Conservation (phyloP, 163 green algal genomes). For the Chlorella variabilis region DNA sequence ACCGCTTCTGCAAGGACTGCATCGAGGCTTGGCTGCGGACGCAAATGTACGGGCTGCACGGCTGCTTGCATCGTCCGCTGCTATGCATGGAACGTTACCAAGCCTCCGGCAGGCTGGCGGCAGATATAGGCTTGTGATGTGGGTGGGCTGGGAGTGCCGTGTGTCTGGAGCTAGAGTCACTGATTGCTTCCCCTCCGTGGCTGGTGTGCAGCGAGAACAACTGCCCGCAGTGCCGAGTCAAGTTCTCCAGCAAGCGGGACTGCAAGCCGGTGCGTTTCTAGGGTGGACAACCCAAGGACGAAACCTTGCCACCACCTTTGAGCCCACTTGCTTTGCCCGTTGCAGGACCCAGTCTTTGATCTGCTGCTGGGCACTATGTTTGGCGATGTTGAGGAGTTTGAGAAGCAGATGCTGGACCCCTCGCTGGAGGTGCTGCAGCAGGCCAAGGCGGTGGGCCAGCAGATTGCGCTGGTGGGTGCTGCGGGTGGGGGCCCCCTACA, state of each 20-base stretch:
- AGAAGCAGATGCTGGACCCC: conserved; percentile 37
- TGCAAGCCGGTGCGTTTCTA: conserved; percentile 43
- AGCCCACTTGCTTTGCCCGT: no score
- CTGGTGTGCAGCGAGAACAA: conserved; percentile 47
- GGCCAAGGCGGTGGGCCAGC: conserved; percentile 17
- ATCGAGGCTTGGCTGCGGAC: conserved; percentile 65
- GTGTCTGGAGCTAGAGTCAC: no score
- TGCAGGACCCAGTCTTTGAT: conserved; percentile 55
- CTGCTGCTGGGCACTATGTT: conserved; percentile 54
- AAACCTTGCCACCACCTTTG: neutral
- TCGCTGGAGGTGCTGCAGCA: conserved; percentile 7
- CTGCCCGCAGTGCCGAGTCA: conserved; percentile 56
- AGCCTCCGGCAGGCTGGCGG: no score
- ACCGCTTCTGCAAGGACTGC: conserved; percentile 64
- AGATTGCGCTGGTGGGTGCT: conserved; percentile 19
- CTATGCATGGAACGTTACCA: no score
- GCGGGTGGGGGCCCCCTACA: neutral
- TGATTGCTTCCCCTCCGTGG: no score
- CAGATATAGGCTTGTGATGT: no score
- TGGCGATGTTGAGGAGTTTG: conserved; percentile 46
- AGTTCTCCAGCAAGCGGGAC: conserved; percentile 54
- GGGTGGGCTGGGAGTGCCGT: no score
- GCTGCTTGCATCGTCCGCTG: no score
- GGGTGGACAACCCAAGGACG: no score
- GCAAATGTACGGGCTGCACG: conserved; percentile 23